phyloP scores from a whole-genome alignment of 768 basidiomycete genomes.

The Panaeolus papilionaceus region DNA sequence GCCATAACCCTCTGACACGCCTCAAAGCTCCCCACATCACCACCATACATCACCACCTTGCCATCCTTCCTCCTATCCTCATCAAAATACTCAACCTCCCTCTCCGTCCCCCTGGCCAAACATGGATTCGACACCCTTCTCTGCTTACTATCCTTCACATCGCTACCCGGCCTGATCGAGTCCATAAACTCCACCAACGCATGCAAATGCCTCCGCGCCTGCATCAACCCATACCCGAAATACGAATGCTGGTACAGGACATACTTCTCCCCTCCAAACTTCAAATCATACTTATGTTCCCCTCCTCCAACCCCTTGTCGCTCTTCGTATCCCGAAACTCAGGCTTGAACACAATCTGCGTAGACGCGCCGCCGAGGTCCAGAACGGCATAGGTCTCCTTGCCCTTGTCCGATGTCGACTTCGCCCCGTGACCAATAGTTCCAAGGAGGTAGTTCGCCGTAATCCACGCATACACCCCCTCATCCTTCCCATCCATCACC shows the following conservation, averaged over 20 bases:
- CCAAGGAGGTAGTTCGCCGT: slow-evolving; percentile 93
- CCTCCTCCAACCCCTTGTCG: no score
- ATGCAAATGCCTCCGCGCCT: slow-evolving; percentile 84
- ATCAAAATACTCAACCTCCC: slow-evolving; percentile 69
- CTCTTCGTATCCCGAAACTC: no score
- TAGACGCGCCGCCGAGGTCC: slow-evolving; percentile 96
- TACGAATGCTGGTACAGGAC: no score
- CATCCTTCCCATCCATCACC: no score
- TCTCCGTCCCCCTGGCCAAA: slow-evolving; percentile 67
- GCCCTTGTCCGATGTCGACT: slow-evolving; percentile 21
- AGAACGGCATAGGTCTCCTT: slow-evolving; percentile 80
- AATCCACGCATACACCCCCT: slow-evolving; percentile 99
- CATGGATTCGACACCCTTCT: slow-evolving; percentile 77
- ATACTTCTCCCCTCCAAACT: no score
- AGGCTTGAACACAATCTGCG: no score
- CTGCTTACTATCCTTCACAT: slow-evolving; percentile 27
- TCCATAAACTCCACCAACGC: slow-evolving; percentile 89
- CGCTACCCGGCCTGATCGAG: slow-evolving; percentile 40
- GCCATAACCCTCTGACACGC: slow-evolving; percentile 86
- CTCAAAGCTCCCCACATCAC: slow-evolving; percentile 81
- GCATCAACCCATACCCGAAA: slow-evolving; percentile 95
- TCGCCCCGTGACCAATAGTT: slow-evolving; percentile 47
- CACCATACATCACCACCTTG: slow-evolving; percentile 88
- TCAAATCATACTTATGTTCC: no score
- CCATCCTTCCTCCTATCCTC: slow-evolving; percentile 42